A percentile compares a stretch with the other conserved stretches of the same genome.
Evolutionary conservation across 2,329 filamentous ascomycete species (phyloP).

Genomic region (Nemania sp.): DNA sequence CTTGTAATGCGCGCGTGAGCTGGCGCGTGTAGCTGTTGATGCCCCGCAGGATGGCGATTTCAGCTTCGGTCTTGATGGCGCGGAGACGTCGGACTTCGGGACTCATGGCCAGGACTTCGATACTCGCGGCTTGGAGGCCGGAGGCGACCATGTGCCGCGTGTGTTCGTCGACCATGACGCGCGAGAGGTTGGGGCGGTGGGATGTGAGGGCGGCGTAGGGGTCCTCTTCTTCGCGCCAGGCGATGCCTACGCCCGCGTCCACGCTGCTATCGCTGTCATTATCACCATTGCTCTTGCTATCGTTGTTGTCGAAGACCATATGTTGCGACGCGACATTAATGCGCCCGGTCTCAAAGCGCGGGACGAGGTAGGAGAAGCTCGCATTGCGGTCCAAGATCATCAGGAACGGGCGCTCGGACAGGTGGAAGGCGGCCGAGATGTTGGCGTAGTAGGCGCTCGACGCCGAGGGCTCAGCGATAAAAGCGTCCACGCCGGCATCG

Average conservation of each 20-base stretch:
- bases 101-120: slow-evolving; percentile 38
- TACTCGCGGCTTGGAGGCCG: slow-evolving; percentile 31
- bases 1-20: slow-evolving; percentile 35
- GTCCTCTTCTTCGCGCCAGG: slow-evolving; percentile 35
- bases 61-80: slow-evolving; percentile 35
- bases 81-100: slow-evolving; percentile 32
- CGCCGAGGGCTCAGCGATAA: slow-evolving; percentile 35
- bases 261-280: too few relatives aligned
- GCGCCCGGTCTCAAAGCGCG: slow-evolving; percentile 37
- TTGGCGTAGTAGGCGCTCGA: slow-evolving; percentile 23
- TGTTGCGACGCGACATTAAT: slow-evolving; percentile 31
- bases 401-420: slow-evolving; percentile 38
- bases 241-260: slow-evolving; percentile 31
- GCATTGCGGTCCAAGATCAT: slow-evolving; percentile 32
- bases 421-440: slow-evolving; percentile 31
- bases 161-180: slow-evolving; percentile 39
- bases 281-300: too few relatives aligned
- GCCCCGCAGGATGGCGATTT: slow-evolving; percentile 34
- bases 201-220: slow-evolving; percentile 37
- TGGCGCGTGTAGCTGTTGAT: slow-evolving; percentile 38
- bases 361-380: slow-evolving; percentile 37
- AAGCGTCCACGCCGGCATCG: slow-evolving; percentile 35
- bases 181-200: too few relatives aligned
- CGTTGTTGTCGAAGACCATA: slow-evolving; percentile 36
- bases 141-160: slow-evolving; percentile 37